phyloP scores from a whole-genome alignment of 2,329 filamentous ascomycete genomes.

The Ophioceras dolichostomum region DNA sequence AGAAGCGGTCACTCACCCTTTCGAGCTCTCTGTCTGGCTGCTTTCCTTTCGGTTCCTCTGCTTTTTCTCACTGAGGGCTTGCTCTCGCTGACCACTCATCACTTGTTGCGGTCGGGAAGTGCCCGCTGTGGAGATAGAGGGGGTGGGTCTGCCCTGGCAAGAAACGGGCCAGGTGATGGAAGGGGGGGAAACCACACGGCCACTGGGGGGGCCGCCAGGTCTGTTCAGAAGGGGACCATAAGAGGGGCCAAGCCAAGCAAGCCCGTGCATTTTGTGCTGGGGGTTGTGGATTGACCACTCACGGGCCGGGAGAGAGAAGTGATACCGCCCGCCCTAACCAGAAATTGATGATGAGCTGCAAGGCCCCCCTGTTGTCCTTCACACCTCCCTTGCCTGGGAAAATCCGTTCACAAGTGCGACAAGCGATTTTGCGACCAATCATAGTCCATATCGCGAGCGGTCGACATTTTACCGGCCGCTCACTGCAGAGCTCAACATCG shows the following conservation, averaged over 20 bases:
- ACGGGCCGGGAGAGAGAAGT: conserved; percentile 1
- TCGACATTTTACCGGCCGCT: no score
- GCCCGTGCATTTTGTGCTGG: not conserved
- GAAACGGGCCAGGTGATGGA: not conserved
- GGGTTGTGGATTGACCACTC: conserved; percentile 8
- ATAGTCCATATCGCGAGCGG: no score
- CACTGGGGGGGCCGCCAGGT: no score
- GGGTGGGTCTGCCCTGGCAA: not conserved
- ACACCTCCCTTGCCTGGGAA: not conserved
- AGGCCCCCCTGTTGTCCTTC: conserved; percentile 1
- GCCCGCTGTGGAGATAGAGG: not conserved
- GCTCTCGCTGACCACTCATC: no score
- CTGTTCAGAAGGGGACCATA: not conserved
- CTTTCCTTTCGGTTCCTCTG: no score
- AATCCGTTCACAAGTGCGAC: no score
- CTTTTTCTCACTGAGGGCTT: no score
- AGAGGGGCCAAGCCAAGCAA: not conserved
- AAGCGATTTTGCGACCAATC: no score
- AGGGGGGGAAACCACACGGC: no score
- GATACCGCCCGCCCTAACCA: conserved; percentile 6
- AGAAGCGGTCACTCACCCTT: no score
- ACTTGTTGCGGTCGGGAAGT: not conserved
- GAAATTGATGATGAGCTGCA: conserved; percentile 5
- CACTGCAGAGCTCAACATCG: no score
- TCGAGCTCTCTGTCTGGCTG: no score